Base-by-base conservation (phyloP, 768 basidiomycete genomes). In the Suillus hirtellus region DNA sequence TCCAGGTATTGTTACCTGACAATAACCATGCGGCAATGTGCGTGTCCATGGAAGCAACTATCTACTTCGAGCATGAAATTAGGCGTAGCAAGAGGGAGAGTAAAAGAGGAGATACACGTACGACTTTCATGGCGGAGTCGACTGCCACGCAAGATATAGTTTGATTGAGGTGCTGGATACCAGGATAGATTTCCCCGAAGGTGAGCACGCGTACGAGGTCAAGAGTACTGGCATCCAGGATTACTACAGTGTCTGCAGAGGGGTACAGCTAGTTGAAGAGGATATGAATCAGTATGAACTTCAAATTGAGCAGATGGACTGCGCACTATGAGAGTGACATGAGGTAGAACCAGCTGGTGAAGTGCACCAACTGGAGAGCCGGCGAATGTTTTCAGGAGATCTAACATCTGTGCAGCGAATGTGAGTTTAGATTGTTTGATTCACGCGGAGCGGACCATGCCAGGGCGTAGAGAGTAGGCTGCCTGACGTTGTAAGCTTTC, bases 111-210 rank as follows among this genome's bases (percentile, higher is more conserved):
- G 35, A 53, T 38, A 38, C 53, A 82, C 90, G 74, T 74, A 94
- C 93, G 64, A 93, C 82, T 78, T 89, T 93, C 86, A 92, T 89
- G 59, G 86, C 86, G 17, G 86, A 81, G 72, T 95, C 93, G 21
- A 93, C 85, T 3, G 88, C 80, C 35, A 93, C 76, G 68, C 84
- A 87, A 34, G 84, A 82, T 19, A 93, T 82, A 42, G 70, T 73
- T 60, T 81, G 79, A 34, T 75, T 73, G 12, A 76, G 68, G 62
- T 82, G 77, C 10, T 75, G 75, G 14, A 79, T 69, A n/a, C 84
- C 82, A 6, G 92, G 91, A 71, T 92, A 94, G 7, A 88, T 90
- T 71, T 94, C 91, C 79, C 85, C 89, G 69, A 94, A 91, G 38
- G 88, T 85, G 27, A 95, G 84, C 53, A 89, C 84, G 64, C 89